phyloP scores from a whole-genome alignment of 192 early-diverging fungal species.

The Rhizophagus clarus region DNA sequence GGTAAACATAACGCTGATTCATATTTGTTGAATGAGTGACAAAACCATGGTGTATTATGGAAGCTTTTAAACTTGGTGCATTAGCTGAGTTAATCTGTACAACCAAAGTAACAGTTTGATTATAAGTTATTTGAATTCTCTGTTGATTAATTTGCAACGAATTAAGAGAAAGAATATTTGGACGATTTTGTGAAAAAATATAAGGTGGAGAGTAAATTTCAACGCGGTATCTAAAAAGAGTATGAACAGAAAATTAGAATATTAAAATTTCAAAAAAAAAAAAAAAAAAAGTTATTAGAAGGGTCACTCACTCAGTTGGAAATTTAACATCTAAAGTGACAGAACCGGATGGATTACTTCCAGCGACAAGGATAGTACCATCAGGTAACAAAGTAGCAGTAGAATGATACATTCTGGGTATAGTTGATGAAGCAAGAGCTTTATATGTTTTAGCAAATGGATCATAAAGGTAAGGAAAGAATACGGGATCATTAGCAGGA shows the following conservation, averaged over 20 bases:
- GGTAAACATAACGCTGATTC: background rate
- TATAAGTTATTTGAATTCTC: background rate
- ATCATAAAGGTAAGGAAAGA: conserved; percentile 60
- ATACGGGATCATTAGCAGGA: conserved; percentile 47
- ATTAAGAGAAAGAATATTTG: background rate
- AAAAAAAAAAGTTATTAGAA: background rate
- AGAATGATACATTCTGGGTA: conserved; percentile 70
- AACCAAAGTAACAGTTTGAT: background rate
- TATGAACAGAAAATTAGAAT: too few relatives aligned
- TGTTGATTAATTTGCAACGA: too few relatives aligned
- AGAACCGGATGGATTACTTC: conserved; percentile 39
- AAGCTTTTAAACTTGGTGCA: background rate
- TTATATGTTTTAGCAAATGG: conserved; percentile 44
- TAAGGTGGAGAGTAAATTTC: background rate
- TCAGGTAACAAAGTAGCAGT: conserved; percentile 48
- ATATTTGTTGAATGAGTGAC: background rate
- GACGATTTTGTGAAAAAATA: background rate
- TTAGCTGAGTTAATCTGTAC: background rate
- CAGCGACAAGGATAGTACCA: conserved; percentile 43
- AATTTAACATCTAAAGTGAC: conserved; percentile 34
- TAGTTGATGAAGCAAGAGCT: conserved; percentile 44
- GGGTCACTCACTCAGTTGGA: conserved; percentile 49
- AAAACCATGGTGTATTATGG: background rate
- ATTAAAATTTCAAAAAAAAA: background rate
- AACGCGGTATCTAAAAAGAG: background rate